These are phyloP conservation scores for Phytophthora fragariaefolia DNA, from an alignment of 352 stramenopile genomes.

Conservation along the genomic window DNA sequence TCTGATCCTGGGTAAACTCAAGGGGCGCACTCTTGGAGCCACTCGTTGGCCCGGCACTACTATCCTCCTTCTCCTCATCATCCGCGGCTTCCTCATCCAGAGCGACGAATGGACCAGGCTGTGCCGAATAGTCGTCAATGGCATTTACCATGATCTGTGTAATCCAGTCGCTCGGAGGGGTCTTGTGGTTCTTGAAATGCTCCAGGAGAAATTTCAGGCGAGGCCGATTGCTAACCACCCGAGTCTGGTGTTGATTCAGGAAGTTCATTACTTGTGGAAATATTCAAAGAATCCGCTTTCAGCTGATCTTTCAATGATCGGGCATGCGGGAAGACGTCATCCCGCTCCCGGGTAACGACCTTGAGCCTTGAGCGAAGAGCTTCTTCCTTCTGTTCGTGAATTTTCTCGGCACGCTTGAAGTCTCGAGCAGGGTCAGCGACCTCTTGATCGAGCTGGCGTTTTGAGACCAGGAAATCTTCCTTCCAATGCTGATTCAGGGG, in stretches of 20 bases:
- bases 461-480: background rate
- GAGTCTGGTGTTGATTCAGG: background rate
- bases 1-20: too few relatives aligned
- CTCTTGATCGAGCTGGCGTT: background rate
- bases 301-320: background rate
- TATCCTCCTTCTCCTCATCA: too few relatives aligned
- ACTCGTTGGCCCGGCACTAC: too few relatives aligned
- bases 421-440: too few relatives aligned
- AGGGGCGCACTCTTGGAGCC: too few relatives aligned
- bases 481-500: background rate
- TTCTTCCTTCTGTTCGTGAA: background rate
- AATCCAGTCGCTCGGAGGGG: too few relatives aligned
- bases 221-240: background rate
- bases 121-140: too few relatives aligned
- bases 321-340: background rate
- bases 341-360: background rate
- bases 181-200: background rate
- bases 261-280: background rate
- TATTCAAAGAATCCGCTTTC: background rate
- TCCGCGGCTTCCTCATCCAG: too few relatives aligned
- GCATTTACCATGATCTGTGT: background rate
- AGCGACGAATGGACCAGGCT: too few relatives aligned
- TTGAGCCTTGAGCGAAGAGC: background rate
- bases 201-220: background rate
- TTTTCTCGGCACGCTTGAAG: too few relatives aligned